Conservation (phyloP, 1,139 yeast genomes). For the Taphrina sp. region DNA sequence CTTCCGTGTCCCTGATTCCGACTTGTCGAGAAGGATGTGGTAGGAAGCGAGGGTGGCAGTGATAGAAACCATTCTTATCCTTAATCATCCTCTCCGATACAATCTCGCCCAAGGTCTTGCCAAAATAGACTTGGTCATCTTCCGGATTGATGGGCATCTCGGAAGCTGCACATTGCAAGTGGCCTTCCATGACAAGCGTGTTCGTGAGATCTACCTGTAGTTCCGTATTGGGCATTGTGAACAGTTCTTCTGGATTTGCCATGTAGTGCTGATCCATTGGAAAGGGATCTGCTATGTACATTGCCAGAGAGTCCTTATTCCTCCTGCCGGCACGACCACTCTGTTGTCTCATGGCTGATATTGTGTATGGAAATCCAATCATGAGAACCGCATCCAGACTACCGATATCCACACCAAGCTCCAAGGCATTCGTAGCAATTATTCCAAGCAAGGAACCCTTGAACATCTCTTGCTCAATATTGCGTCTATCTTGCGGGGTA, state of each 20-base stretch:
- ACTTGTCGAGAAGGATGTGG: slow-evolving; percentile 81
- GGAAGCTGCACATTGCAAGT: slow-evolving; percentile 90
- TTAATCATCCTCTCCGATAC: slow-evolving; percentile 27
- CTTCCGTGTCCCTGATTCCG: slow-evolving; percentile 73
- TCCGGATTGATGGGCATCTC: slow-evolving; percentile 64
- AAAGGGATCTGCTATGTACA: slow-evolving; percentile 77
- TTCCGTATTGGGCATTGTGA: slow-evolving; percentile 48
- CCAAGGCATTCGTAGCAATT: slow-evolving; percentile 91
- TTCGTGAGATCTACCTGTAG: slow-evolving; percentile 57
- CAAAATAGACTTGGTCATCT: slow-evolving; percentile 60
- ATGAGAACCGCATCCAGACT: slow-evolving; percentile 84
- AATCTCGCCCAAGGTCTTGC: slow-evolving; percentile 34
- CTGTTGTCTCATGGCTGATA: slow-evolving; percentile 87
- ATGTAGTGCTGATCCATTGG: slow-evolving; percentile 87
- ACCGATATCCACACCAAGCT: slow-evolving; percentile 91
- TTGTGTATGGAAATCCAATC: slow-evolving; percentile 87
- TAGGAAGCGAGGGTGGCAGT: slow-evolving; percentile 60
- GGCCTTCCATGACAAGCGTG: slow-evolving; percentile 65
- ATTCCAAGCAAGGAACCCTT: slow-evolving; percentile 79
- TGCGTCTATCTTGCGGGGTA: slow-evolving; percentile 76
- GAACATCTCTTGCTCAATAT: slow-evolving; percentile 87
- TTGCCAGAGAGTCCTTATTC: slow-evolving; percentile 68
- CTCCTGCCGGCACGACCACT: slow-evolving; percentile 96
- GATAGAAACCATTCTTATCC: slow-evolving; percentile 55
- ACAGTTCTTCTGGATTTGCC: slow-evolving; percentile 63